These are phyloP conservation scores for Syzygium grande DNA, from an alignment of 345 rosid species.

Conservation along the genomic window DNA sequence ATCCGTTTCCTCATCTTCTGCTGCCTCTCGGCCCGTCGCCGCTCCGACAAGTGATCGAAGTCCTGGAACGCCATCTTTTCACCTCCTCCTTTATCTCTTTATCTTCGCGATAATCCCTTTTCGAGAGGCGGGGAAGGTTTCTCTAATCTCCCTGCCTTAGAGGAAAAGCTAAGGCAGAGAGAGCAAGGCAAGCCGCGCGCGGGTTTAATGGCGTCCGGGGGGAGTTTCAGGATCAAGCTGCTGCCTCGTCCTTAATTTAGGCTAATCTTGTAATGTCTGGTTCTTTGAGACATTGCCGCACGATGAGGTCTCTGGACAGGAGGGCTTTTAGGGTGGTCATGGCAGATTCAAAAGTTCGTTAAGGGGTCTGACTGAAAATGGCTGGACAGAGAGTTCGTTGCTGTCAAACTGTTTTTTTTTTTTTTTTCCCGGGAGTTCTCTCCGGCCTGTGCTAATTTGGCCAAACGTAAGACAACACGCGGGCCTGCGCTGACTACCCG, in stretches of 20 bases:
- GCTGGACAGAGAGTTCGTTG: neutral
- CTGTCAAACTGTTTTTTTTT: conserved; percentile 15
- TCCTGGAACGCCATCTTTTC: conserved; percentile 77
- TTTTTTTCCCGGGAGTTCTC: conserved; percentile 13
- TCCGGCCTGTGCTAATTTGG: neutral
- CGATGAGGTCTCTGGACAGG: conserved; percentile 41
- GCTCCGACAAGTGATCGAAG: conserved; percentile 64
- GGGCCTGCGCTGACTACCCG: neutral
- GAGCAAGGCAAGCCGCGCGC: neutral
- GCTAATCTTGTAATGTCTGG: neutral
- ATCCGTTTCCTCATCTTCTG: conserved; percentile 42
- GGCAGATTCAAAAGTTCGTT: conserved; percentile 20
- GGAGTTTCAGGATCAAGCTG: neutral
- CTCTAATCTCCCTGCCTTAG: conserved; percentile 2
- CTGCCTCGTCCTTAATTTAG: neutral
- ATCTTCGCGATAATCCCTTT: neutral
- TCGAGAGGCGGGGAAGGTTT: neutral
- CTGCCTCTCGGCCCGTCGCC: conserved; percentile 46
- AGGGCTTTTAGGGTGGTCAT: conserved; percentile 7
- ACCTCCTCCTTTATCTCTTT: neutral
- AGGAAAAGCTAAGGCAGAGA: conserved; percentile 14
- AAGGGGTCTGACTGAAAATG: conserved; percentile 1
- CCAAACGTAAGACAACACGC: neutral
- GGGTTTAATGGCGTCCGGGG: neutral
- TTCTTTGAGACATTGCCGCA: neutral